Evolutionary conservation across 495 filamentous ascomycete species (phyloP).

Genomic region (Penicillium ucsense): DNA sequence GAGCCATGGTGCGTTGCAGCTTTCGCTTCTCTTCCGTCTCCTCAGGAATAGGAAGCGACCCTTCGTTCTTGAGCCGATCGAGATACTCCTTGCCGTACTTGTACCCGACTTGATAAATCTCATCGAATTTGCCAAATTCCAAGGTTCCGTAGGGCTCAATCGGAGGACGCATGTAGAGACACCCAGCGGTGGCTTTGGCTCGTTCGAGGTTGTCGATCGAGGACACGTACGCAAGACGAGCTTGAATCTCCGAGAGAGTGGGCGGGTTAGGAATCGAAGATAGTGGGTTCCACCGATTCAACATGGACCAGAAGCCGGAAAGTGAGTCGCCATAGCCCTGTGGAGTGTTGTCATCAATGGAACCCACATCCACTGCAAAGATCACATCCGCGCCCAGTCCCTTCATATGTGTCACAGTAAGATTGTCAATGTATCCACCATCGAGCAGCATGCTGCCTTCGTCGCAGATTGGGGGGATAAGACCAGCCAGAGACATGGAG

Average conservation of each 20-base stretch:
- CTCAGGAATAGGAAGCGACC: slow-evolving; percentile 51
- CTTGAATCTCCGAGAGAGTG: slow-evolving; percentile 92
- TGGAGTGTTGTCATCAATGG: slow-evolving; percentile 79
- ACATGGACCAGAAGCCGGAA: slow-evolving; percentile 87
- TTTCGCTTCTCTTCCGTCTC: slow-evolving; percentile 85
- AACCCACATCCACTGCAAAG: slow-evolving; percentile 91
- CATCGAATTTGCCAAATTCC: slow-evolving; percentile 94
- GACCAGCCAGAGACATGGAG: slow-evolving; percentile 89
- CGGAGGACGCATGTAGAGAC: slow-evolving; percentile 90
- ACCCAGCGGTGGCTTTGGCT: slow-evolving; percentile 79
- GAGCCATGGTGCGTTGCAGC: slow-evolving; percentile 86
- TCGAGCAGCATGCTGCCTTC: slow-evolving; percentile 94
- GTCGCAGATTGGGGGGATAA: slow-evolving; percentile 89
- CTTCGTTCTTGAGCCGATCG: slow-evolving; percentile 61
- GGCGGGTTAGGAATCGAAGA: slow-evolving; percentile 80
- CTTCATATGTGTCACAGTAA: slow-evolving; percentile 96
- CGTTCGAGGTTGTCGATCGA: slow-evolving; percentile 88
- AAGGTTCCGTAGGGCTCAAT: slow-evolving; percentile 89
- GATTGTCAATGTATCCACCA: slow-evolving; percentile 93
- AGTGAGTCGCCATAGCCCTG: slow-evolving; percentile 88
- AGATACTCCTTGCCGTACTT: slow-evolving; percentile 73
- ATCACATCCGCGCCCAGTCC: slow-evolving; percentile 85
- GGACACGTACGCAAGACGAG: slow-evolving; percentile 84
- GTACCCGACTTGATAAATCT: slow-evolving; percentile 88
- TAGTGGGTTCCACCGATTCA: slow-evolving; percentile 97